These are phyloP conservation scores for Colletotrichum orchidophilum DNA, from an alignment of 2,329 filamentous ascomycete species.

Conservation along the genomic window DNA sequence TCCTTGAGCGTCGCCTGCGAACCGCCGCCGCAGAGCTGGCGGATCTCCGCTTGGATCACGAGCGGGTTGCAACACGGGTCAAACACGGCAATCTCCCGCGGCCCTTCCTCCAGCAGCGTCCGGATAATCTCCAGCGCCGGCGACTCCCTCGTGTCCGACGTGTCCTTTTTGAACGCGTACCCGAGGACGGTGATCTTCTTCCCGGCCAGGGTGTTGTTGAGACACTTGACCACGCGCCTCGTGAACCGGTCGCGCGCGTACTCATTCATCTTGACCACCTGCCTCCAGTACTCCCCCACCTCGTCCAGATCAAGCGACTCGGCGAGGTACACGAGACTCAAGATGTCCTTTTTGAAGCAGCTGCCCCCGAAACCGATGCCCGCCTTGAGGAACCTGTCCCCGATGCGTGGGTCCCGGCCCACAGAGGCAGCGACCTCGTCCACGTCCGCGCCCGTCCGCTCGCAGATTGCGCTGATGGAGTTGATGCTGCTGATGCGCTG, in stretches of 20 bases:
- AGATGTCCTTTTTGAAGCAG: slow-evolving; percentile 84
- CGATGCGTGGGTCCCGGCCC: slow-evolving; percentile 77
- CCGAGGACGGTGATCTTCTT: slow-evolving; percentile 80
- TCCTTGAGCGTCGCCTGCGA: slow-evolving; percentile 41
- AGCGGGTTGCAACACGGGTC: slow-evolving; percentile 69
- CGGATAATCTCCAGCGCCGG: slow-evolving; percentile 74
- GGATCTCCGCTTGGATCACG: slow-evolving; percentile 60
- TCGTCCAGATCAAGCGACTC: slow-evolving; percentile 75
- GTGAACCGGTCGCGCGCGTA: slow-evolving; percentile 76
- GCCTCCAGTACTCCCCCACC: slow-evolving; percentile 79
- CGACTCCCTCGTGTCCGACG: slow-evolving; percentile 77
- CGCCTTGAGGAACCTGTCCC: slow-evolving; percentile 76
- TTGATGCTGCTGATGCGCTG: slow-evolving; percentile 86
- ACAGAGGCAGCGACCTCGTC: slow-evolving; percentile 74
- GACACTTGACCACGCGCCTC: slow-evolving; percentile 68
- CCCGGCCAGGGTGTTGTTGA: slow-evolving; percentile 74
- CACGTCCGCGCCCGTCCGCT: slow-evolving; percentile 78
- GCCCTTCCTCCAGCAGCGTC: slow-evolving; percentile 71
- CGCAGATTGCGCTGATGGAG: slow-evolving; percentile 80
- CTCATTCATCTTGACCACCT: slow-evolving; percentile 80
- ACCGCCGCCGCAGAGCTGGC: slow-evolving; percentile 48
- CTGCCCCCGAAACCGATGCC: slow-evolving; percentile 82
- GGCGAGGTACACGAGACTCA: slow-evolving; percentile 79
- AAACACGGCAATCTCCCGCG: slow-evolving; percentile 72
- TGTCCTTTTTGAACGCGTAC: slow-evolving; percentile 84